Conservation (phyloP, 257 asterid genomes). For the Oldenlandia corymbosa region DNA sequence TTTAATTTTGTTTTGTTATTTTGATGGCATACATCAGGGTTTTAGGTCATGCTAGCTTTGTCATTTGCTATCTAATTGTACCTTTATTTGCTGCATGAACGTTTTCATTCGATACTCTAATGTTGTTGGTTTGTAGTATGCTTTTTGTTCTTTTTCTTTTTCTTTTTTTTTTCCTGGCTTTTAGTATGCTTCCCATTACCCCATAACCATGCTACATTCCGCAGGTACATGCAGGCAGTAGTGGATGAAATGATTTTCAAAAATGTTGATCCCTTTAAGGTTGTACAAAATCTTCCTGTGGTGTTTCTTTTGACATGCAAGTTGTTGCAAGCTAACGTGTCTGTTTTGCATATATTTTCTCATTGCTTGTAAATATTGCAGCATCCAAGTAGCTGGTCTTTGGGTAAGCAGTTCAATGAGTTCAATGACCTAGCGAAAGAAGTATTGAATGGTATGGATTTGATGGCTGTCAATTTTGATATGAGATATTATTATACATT, state of each 20-base stretch:
- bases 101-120: too few relatives aligned
- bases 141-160: too few relatives aligned
- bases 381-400: slow-evolving; percentile 89
- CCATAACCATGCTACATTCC: not conserved
- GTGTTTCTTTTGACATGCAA: slow-evolving; percentile 9
- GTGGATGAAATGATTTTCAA: slow-evolving; percentile 71
- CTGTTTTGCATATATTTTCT: not conserved
- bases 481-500: not conserved
- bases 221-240: slow-evolving; percentile 97
- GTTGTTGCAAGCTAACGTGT: not conserved
- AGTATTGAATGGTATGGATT: slow-evolving; percentile 43
- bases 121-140: too few relatives aligned
- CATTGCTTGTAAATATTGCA: slow-evolving; percentile 26
- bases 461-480: slow-evolving; percentile 2
- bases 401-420: slow-evolving; percentile 67
- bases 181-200: too few relatives aligned
- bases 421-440: slow-evolving; percentile 52
- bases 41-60: too few relatives aligned
- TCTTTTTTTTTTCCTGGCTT: too few relatives aligned
- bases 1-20: too few relatives aligned
- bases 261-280: slow-evolving; percentile 73
- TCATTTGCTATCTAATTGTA: too few relatives aligned
- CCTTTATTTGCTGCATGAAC: too few relatives aligned
- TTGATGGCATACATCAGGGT: too few relatives aligned
- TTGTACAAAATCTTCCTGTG: slow-evolving; percentile 20